Evolutionary conservation across 2,329 filamentous ascomycete genomes (phyloP).

Genomic region (Fusarium nisikadoi): DNA sequence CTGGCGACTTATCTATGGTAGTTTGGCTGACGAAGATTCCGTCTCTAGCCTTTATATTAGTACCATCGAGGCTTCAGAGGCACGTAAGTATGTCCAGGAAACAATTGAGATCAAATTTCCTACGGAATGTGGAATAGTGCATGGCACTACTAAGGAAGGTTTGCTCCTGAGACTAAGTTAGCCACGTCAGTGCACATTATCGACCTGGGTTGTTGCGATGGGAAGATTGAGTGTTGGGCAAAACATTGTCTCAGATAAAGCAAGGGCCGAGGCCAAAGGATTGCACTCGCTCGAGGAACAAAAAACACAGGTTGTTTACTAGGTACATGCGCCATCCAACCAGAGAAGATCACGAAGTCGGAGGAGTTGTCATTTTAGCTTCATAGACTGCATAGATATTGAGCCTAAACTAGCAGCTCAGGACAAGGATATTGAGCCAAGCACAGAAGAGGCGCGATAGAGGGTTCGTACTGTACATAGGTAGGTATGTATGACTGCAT

Average conservation of each 20-base stretch:
- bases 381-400: conserved; percentile 1
- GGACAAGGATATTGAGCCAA: conserved; percentile 28
- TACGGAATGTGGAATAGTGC: background rate
- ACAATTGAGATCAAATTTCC: background rate
- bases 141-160: background rate
- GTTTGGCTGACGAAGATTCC: background rate
- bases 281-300: conserved; percentile 6
- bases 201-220: background rate
- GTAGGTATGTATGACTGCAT: conserved; percentile 15
- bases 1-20: background rate
- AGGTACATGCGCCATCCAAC: background rate
- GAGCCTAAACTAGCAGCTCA: conserved; percentile 6
- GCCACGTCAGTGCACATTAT: background rate
- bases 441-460: conserved; percentile 26
- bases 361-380: background rate
- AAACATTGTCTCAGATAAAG: conserved; percentile 30
- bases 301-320: background rate
- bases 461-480: conserved; percentile 18
- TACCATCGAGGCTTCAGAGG: background rate
- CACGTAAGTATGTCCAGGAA: background rate
- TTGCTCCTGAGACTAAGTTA: background rate
- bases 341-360: background rate
- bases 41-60: background rate
- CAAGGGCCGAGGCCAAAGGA: conserved; percentile 8
- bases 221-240: conserved; percentile 4